A percentile compares a stretch with the other conserved stretches of the same genome.
Evolutionary conservation across 192 early-diverging fungal genomes (phyloP).

Genomic region (Umbelopsis sp.): DNA sequence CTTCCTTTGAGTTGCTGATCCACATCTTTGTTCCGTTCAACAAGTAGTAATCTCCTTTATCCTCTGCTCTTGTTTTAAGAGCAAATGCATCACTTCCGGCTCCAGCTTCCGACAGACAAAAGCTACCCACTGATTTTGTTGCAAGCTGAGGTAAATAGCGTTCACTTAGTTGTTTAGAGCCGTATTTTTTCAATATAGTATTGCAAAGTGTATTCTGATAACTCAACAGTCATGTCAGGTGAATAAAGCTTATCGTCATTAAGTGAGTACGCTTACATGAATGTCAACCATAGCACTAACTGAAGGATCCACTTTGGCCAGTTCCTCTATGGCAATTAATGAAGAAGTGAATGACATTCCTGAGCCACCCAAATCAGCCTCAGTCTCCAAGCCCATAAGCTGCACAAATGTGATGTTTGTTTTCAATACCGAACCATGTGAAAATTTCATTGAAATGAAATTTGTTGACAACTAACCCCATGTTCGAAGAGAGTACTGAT

Average conservation of each 20-base stretch:
- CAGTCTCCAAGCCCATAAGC: slow-evolving; percentile 94
- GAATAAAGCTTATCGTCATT: not conserved
- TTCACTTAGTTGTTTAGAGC: slow-evolving; percentile 64
- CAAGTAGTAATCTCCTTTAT: slow-evolving; percentile 87
- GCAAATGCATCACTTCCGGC: slow-evolving; percentile 96
- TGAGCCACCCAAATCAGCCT: slow-evolving; percentile 77
- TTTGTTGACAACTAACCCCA: slow-evolving; percentile 53
- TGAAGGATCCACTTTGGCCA: slow-evolving; percentile 93
- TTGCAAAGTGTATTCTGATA: slow-evolving; percentile 91
- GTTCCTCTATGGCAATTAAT: slow-evolving; percentile 84
- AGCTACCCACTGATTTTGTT: slow-evolving; percentile 55
- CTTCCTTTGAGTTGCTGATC: slow-evolving; percentile 94
- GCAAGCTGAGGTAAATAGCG: slow-evolving; percentile 85
- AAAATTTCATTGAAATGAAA: not conserved
- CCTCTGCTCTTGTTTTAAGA: slow-evolving; percentile 80
- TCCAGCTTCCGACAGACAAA: slow-evolving; percentile 77
- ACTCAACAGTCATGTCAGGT: not conserved
- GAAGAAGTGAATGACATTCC: slow-evolving; percentile 79
- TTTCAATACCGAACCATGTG: too few species aligned
- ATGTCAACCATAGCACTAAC: slow-evolving; percentile 90
- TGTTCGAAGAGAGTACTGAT: slow-evolving; percentile 86
- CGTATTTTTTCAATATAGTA: slow-evolving; percentile 87
- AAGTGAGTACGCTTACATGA: slow-evolving; percentile 49
- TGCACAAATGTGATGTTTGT: slow-evolving; percentile 19
- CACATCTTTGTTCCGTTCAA: slow-evolving; percentile 90